These are phyloP conservation scores for Salvia miltiorrhiza DNA, from an alignment of 257 asterid species.

Conservation along the genomic window DNA sequence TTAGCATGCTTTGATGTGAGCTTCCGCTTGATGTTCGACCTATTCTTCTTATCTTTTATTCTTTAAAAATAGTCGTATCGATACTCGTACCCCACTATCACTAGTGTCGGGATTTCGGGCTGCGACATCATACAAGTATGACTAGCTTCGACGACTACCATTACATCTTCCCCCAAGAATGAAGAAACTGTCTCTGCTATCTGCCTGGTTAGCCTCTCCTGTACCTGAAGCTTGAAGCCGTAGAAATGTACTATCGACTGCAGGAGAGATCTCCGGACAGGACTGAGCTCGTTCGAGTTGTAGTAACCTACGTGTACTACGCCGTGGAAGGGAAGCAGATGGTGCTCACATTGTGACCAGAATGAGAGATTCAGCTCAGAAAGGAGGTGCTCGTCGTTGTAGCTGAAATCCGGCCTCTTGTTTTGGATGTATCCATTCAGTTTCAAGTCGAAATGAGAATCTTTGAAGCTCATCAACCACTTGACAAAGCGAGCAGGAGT, in stretches of 20 bases:
- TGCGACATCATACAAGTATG: slow-evolving; percentile 95
- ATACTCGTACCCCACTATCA: no score
- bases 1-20: no score
- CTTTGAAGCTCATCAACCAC: slow-evolving; percentile 73
- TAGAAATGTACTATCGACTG: slow-evolving; percentile 75
- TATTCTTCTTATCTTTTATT: no score
- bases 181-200: slow-evolving; percentile 76
- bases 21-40: no score
- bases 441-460: slow-evolving; percentile 49
- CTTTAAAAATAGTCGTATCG: no score
- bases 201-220: slow-evolving; percentile 88
- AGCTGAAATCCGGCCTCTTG: slow-evolving; percentile 38
- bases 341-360: slow-evolving; percentile 93
- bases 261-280: slow-evolving; percentile 48
- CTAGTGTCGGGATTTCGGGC: no score
- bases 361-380: slow-evolving; percentile 63
- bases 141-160: slow-evolving; percentile 82
- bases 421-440: slow-evolving; percentile 41
- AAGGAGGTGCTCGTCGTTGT: slow-evolving; percentile 29
- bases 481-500: slow-evolving; percentile 72
- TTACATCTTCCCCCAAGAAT: slow-evolving; percentile 70
- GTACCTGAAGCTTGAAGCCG: slow-evolving; percentile 94
- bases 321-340: slow-evolving; percentile 89
- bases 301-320: slow-evolving; percentile 75
- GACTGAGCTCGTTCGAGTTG: slow-evolving; percentile 32